A percentile compares a stretch with the other conserved stretches of the same genome.
phyloP scores from a whole-genome alignment of 208 protist species.

The Trypanosoma melophagium region DNA sequence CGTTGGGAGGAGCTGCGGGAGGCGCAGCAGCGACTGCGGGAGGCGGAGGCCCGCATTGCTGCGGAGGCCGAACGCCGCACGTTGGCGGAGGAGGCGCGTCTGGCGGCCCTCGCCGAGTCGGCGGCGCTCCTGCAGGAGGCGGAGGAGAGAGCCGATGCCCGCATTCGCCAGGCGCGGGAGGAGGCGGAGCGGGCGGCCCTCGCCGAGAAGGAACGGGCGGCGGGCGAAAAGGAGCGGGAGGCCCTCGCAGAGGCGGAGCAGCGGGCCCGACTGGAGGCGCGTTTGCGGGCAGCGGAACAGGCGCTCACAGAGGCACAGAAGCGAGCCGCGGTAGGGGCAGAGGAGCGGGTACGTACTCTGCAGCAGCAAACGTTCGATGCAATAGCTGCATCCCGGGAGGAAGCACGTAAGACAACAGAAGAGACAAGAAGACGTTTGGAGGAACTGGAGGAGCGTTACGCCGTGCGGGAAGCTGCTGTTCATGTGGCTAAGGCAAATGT shows the following conservation, averaged over 20 bases:
- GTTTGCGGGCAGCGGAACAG: conserved; percentile 53
- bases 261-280: conserved; percentile 46
- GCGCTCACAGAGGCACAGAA: conserved; percentile 53
- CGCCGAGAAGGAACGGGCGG: conserved; percentile 23
- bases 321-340: conserved; percentile 33
- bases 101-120: conserved; percentile 1
- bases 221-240: conserved; percentile 54
- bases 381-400: conserved; percentile 38
- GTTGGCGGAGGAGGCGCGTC: not conserved
- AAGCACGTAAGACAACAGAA: conserved; percentile 35
- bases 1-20: conserved; percentile 43
- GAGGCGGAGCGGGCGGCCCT: conserved; percentile 7
- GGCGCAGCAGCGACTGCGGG: conserved; percentile 46
- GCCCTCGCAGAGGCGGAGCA: conserved; percentile 51
- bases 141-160: conserved; percentile 30
- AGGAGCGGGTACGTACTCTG: conserved; percentile 38
- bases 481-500: conserved; percentile 34
- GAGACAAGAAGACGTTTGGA: conserved; percentile 44
- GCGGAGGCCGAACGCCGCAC: conserved; percentile 43
- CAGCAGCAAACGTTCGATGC: conserved; percentile 42
- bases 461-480: conserved; percentile 35
- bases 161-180: not conserved
- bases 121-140: conserved; percentile 53
- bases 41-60: conserved; percentile 55
- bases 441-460: conserved; percentile 44